Evolutionary conservation across 495 filamentous ascomycete genomes (phyloP).

Genomic region (Neurospora sp.): DNA sequence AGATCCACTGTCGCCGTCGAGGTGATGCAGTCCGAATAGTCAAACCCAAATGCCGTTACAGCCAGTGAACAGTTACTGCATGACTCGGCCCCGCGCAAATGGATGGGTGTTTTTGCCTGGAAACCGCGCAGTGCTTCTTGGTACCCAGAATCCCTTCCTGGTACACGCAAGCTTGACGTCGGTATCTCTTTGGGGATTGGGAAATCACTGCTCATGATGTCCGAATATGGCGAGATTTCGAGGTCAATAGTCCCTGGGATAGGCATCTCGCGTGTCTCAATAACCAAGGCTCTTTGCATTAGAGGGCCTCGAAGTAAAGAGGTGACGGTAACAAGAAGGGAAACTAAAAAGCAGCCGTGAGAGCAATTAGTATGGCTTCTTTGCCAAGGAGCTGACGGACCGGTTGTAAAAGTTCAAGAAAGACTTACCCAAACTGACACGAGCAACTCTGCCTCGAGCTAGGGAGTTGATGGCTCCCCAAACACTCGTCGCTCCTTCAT

Average conservation of each 20-base stretch:
- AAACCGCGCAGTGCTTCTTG: not conserved
- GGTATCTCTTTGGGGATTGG: no score
- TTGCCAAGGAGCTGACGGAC: no score
- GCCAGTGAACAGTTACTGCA: not conserved
- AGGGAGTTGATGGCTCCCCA: no score
- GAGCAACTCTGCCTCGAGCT: no score
- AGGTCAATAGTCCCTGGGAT: no score
- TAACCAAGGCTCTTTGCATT: not conserved
- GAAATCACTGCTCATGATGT: no score
- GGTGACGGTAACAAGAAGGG: not conserved
- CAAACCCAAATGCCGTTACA: not conserved
- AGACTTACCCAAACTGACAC: no score
- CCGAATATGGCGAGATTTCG: no score
- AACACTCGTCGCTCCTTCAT: no score
- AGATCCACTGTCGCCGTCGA: not conserved
- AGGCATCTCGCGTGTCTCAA: not conserved
- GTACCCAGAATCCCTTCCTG: not conserved
- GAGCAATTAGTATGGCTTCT: no score
- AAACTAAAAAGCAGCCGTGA: not conserved
- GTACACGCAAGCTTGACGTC: not conserved
- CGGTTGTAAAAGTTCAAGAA: no score
- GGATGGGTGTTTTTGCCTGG: not conserved
- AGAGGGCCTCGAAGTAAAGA: not conserved
- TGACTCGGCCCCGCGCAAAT: not conserved
- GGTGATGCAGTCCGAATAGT: not conserved